Conservation (phyloP, 805 yeast species). For the Danielia reshetovae region DNA sequence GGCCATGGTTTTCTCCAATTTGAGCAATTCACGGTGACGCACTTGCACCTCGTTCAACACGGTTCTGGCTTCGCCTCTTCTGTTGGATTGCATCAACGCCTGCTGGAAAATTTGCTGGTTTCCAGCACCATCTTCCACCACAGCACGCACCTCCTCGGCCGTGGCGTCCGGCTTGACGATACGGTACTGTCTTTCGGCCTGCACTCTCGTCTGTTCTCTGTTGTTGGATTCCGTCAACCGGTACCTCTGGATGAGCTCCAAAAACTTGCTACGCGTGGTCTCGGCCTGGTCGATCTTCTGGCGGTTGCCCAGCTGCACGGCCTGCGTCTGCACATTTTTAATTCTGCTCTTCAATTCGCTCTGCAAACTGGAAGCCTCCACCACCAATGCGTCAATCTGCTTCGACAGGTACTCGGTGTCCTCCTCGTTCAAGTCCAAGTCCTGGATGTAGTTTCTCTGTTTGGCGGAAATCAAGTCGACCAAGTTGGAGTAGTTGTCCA, state of each 20-base stretch:
- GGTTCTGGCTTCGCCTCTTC: conserved; percentile 92
- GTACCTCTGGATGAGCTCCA: conserved; percentile 82
- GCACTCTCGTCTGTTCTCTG: conserved; percentile 77
- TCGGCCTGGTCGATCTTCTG: conserved; percentile 91
- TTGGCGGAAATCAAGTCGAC: conserved; percentile 65
- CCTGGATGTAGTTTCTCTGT: conserved; percentile 69
- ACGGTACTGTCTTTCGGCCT: conserved; percentile 89
- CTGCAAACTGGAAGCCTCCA: conserved; percentile 79
- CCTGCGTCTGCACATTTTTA: conserved; percentile 68
- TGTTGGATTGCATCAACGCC: conserved; percentile 80
- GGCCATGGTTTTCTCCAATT: conserved; percentile 92
- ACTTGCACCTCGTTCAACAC: conserved; percentile 94
- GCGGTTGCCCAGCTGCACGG: conserved; percentile 55
- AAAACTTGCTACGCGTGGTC: conserved; percentile 77
- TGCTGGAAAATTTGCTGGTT: conserved; percentile 93
- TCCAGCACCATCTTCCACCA: conserved; percentile 71
- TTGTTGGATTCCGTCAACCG: conserved; percentile 83
- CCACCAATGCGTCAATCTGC: conserved; percentile 71
- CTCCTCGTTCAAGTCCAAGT: conserved; percentile 60
- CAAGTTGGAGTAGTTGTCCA: conserved; percentile 66
- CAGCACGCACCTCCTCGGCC: conserved; percentile 77
- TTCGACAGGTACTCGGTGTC: conserved; percentile 60
- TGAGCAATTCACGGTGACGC: conserved; percentile 91
- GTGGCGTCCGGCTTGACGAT: conserved; percentile 86
- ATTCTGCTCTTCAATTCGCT: conserved; percentile 69